Evolutionary conservation across 2,329 filamentous ascomycete species (phyloP).

Genomic region (Ceratocystis colombiana): DNA sequence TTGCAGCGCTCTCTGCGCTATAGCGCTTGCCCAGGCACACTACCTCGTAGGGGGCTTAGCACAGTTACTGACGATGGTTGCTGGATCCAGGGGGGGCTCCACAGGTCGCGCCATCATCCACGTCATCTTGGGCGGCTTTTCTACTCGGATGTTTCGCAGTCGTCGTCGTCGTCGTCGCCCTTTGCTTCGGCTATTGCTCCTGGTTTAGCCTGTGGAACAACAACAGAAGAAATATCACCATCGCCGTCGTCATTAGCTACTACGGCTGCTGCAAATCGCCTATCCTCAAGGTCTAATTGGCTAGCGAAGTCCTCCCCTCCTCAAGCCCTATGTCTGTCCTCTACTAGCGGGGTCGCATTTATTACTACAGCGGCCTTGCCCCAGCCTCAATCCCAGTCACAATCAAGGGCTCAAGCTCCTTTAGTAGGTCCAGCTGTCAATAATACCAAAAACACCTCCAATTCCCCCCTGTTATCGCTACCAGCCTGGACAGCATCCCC

Average conservation of each 20-base stretch:
- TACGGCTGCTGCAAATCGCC: background rate
- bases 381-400: background rate
- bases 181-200: background rate
- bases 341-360: background rate
- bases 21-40: background rate
- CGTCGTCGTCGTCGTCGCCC: background rate
- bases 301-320: background rate
- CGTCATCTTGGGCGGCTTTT: constrained; percentile 12
- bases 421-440: constrained; percentile 4
- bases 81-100: background rate
- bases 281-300: background rate
- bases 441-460: background rate
- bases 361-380: background rate
- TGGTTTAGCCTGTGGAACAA: background rate
- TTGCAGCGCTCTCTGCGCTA: background rate
- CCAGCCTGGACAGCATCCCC: constrained; percentile 3
- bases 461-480: background rate
- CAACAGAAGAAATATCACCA: too few species aligned
- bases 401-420: constrained; percentile 14
- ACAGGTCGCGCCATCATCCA: constrained; percentile 7
- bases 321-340: background rate
- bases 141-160: background rate
- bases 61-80: background rate
- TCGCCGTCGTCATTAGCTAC: background rate
- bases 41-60: background rate